A percentile compares a stretch with the other conserved stretches of the same genome.
Conservation (phyloP, 495 filamentous ascomycete species). For the Lasiosphaeria hispida region DNA sequence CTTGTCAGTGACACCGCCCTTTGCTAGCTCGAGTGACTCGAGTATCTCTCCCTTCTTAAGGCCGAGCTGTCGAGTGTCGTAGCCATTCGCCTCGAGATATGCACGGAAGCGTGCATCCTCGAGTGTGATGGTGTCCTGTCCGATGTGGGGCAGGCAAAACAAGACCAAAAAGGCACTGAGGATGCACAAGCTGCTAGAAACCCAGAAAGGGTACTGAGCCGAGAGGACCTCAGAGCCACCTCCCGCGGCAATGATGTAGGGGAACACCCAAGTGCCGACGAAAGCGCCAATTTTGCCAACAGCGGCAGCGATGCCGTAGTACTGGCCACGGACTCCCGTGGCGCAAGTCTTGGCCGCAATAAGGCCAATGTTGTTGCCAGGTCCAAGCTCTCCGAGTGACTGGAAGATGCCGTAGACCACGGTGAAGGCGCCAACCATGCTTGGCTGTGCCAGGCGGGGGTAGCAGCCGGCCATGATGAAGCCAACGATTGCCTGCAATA, state of each 20-base stretch:
- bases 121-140: slow-evolving; percentile 68
- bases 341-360: slow-evolving; percentile 84
- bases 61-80: slow-evolving; percentile 68
- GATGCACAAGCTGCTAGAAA: slow-evolving; percentile 63
- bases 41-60: slow-evolving; percentile 37
- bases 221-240: slow-evolving; percentile 44
- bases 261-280: slow-evolving; percentile 81
- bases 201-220: slow-evolving; percentile 81
- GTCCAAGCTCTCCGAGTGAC: slow-evolving; percentile 78
- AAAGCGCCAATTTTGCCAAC: slow-evolving; percentile 87
- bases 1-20: neutral
- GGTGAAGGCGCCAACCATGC: slow-evolving; percentile 72
- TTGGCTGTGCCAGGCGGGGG: slow-evolving; percentile 54
- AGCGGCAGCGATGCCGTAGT: slow-evolving; percentile 87
- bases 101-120: slow-evolving; percentile 71
- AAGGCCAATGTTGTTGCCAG: slow-evolving; percentile 89
- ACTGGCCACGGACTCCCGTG: slow-evolving; percentile 83
- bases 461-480: slow-evolving; percentile 86
- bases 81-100: slow-evolving; percentile 65
- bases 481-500: slow-evolving; percentile 70
- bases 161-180: slow-evolving; percentile 58
- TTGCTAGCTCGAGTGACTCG: neutral
- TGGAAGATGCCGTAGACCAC: slow-evolving; percentile 79
- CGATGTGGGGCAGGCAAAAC: slow-evolving; percentile 62
- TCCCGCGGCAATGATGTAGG: slow-evolving; percentile 67